Conservation (phyloP, 2,329 filamentous ascomycete genomes). For the Colletotrichum sansevieriae region DNA sequence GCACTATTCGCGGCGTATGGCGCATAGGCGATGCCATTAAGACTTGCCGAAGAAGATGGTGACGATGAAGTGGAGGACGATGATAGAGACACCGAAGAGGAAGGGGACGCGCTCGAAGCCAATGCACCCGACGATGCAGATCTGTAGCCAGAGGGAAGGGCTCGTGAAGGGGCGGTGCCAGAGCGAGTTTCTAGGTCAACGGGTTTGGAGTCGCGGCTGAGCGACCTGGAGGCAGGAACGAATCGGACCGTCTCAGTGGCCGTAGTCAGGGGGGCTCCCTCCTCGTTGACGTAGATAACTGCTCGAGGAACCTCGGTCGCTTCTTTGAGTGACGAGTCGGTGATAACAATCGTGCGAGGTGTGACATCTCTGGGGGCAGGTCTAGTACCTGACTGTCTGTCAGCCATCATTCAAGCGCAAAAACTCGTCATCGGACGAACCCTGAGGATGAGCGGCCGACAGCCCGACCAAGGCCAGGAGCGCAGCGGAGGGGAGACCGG, state of each 20-base stretch:
- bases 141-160: background rate
- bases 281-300: constrained; percentile 71
- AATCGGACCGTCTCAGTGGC: constrained; percentile 53
- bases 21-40: constrained; percentile 62
- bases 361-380: background rate
- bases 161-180: background rate
- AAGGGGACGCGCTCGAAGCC: background rate
- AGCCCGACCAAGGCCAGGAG: constrained; percentile 26
- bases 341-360: constrained; percentile 49
- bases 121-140: background rate
- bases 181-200: constrained; percentile 24
- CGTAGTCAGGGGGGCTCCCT: constrained; percentile 65
- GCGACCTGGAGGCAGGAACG: constrained; percentile 44
- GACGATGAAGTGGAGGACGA: constrained; percentile 6
- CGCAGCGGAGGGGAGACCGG: constrained; percentile 4
- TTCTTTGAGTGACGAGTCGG: constrained; percentile 52
- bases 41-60: constrained; percentile 6
- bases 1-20: constrained; percentile 63
- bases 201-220: background rate
- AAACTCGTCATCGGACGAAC: background rate
- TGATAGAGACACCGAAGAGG: background rate
- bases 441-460: constrained; percentile 33
- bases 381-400: constrained; percentile 28
- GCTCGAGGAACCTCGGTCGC: constrained; percentile 60
- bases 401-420: background rate